Percentiles rank a stretch among this genome's conserved stretches.
Conservation (phyloP, 106 monocot species). For the Dendrobium officinale region DNA sequence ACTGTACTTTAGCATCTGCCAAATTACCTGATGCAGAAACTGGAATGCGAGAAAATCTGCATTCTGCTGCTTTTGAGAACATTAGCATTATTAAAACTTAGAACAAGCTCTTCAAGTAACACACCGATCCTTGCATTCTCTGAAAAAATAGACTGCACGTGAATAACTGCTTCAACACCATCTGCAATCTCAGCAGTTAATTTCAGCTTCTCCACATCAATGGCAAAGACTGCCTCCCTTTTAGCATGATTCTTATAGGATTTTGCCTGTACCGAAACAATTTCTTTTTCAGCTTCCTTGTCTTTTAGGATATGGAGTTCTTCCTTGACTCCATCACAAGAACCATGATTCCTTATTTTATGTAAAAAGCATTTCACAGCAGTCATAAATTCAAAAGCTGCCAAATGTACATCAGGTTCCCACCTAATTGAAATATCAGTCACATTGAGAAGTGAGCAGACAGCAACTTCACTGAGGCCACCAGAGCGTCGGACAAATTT, state of each 20-base stretch:
- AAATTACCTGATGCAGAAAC: slow-evolving; percentile 32
- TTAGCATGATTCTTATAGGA: slow-evolving; percentile 47
- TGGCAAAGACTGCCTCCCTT: slow-evolving; percentile 71
- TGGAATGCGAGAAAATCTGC: slow-evolving; percentile 93
- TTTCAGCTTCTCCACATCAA: slow-evolving; percentile 76
- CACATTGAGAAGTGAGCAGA: slow-evolving; percentile 83
- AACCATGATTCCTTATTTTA: slow-evolving; percentile 33
- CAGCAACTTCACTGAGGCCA: slow-evolving; percentile 58
- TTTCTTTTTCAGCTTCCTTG: slow-evolving; percentile 15
- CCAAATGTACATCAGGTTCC: slow-evolving; percentile 94
- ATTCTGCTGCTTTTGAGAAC: slow-evolving; percentile 77
- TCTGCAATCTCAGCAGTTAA: slow-evolving; percentile 88
- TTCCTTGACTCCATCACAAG: slow-evolving; percentile 34
- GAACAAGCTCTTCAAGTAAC: slow-evolving; percentile 61
- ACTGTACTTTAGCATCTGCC: slow-evolving; percentile 38
- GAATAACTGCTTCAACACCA: slow-evolving; percentile 73
- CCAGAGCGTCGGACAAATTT: slow-evolving; percentile 84
- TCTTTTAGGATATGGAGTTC: slow-evolving; percentile 16
- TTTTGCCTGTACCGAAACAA: slow-evolving; percentile 24
- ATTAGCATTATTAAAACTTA: slow-evolving; percentile 66
- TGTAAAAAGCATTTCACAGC: slow-evolving; percentile 47
- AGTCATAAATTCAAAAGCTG: slow-evolving; percentile 49
- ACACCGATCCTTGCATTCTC: slow-evolving; percentile 94
- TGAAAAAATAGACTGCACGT: slow-evolving; percentile 88
- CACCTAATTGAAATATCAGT: slow-evolving; percentile 73